phyloP scores from a whole-genome alignment of 2,329 filamentous ascomycete species.

The Pestalotiopsis sp. region DNA sequence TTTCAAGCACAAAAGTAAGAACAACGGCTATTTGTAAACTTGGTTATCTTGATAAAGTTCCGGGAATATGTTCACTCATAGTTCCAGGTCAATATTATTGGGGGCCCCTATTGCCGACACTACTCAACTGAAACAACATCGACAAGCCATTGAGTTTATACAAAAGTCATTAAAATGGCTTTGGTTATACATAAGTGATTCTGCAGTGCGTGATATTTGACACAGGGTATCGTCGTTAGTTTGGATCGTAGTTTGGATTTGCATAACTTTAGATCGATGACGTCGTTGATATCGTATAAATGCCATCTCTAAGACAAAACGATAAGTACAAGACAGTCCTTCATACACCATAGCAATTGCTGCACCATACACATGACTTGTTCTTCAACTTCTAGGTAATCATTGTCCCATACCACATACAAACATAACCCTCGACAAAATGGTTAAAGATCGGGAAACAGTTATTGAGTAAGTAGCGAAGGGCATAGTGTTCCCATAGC shows the following conservation, averaged over 20 bases:
- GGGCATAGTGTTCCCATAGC: neutral
- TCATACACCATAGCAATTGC: neutral
- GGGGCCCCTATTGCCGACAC: no score
- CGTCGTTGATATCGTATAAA: neutral
- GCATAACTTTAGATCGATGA: neutral
- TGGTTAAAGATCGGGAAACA: conserved; percentile 29
- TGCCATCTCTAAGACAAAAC: neutral
- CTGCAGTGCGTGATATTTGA: no score
- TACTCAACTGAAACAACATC: no score
- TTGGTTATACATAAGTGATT: neutral
- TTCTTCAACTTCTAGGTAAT: neutral
- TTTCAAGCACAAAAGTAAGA: no score
- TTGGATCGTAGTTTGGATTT: neutral
- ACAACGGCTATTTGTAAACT: no score
- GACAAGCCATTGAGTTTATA: no score
- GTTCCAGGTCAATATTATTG: no score
- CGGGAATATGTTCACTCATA: no score
- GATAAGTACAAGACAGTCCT: no score
- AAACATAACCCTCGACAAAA: conserved; percentile 13
- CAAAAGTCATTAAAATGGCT: no score
- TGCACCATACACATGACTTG: no score
- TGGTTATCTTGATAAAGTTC: no score
- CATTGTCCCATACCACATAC: neutral
- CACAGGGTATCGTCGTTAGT: neutral
- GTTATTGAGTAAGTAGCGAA: conserved; percentile 24